Conservation (phyloP, 768 basidiomycete species). For the Dendrothele bispora region DNA sequence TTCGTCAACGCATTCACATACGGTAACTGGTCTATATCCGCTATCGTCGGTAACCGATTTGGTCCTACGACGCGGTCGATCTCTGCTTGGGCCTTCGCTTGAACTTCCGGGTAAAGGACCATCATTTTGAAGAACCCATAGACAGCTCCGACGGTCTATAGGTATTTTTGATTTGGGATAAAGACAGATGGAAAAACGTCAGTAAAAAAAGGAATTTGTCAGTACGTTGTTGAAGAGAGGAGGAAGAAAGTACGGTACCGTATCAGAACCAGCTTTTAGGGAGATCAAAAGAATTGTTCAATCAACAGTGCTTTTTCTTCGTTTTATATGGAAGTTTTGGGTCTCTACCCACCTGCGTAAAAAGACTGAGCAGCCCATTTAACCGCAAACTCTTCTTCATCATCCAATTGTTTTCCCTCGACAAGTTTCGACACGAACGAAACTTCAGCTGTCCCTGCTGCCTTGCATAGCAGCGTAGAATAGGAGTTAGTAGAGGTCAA, state of each 20-base stretch:
- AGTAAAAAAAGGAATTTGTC: slow-evolving; percentile 4
- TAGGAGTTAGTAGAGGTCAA: too few relatives aligned
- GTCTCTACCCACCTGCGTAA: slow-evolving; percentile 44
- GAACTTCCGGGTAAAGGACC: slow-evolving; percentile 53
- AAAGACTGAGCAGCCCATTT: slow-evolving; percentile 67
- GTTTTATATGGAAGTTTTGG: too few relatives aligned
- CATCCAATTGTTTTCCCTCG: slow-evolving; percentile 45
- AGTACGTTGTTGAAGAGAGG: slow-evolving; percentile 8
- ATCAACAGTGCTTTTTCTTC: too few relatives aligned
- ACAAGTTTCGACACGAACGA: slow-evolving; percentile 63
- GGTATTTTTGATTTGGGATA: too few relatives aligned
- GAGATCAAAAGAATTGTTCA: slow-evolving; percentile 4
- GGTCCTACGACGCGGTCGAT: slow-evolving; percentile 59
- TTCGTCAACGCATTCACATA: slow-evolving; percentile 60
- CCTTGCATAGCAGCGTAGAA: too few relatives aligned
- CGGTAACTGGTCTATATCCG: slow-evolving; percentile 57
- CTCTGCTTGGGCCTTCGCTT: slow-evolving; percentile 61
- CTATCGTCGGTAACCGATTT: slow-evolving; percentile 60
- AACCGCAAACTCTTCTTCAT: slow-evolving; percentile 59
- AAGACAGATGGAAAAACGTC: not conserved
- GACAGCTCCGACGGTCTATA: slow-evolving; percentile 64
- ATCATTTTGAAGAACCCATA: too few relatives aligned
- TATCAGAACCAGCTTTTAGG: slow-evolving; percentile 57
- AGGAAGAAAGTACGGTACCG: too few relatives aligned
- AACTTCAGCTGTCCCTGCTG: slow-evolving; percentile 48